Conservation (phyloP, 768 basidiomycete species). For the Rhodotorula diobovata region DNA sequence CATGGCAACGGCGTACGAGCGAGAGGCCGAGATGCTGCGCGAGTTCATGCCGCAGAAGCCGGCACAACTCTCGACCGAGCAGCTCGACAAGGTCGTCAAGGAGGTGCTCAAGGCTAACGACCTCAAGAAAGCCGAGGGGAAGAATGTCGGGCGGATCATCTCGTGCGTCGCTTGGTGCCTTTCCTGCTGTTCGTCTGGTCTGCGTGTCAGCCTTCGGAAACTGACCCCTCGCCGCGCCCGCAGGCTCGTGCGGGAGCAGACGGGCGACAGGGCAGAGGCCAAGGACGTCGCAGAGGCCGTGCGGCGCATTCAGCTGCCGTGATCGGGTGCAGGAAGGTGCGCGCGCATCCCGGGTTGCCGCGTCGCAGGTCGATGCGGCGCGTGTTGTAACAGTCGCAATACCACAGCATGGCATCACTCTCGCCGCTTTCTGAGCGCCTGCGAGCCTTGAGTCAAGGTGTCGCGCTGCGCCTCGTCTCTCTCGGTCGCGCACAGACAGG, state of each 20-base stretch:
- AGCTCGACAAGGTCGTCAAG: conserved; percentile 13
- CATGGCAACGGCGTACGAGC: conserved; percentile 29
- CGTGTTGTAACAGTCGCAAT: neutral
- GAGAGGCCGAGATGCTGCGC: conserved; percentile 8
- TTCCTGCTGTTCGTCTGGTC: neutral
- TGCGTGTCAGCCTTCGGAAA: neutral
- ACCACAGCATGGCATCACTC: neutral
- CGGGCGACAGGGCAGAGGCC: conserved; percentile 3
- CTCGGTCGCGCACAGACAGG: too few species aligned
- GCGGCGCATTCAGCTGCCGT: neutral
- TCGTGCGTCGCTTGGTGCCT: neutral
- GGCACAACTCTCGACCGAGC: neutral
- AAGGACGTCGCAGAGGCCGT: conserved; percentile 14
- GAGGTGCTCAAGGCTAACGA: conserved; percentile 11
- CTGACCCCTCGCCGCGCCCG: neutral
- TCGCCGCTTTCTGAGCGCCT: too few species aligned
- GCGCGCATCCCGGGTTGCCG: neutral
- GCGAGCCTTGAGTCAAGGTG: too few species aligned
- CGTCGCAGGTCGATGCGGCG: neutral
- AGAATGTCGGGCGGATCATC: conserved; percentile 29
- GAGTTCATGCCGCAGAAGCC: conserved; percentile 21
- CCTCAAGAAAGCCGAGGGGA: conserved; percentile 24
- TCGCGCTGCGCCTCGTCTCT: too few species aligned
- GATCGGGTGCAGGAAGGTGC: neutral
- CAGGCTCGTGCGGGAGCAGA: neutral